phyloP scores from a whole-genome alignment of 2,329 filamentous ascomycete species.

The Colletotrichum chrysophilum region DNA sequence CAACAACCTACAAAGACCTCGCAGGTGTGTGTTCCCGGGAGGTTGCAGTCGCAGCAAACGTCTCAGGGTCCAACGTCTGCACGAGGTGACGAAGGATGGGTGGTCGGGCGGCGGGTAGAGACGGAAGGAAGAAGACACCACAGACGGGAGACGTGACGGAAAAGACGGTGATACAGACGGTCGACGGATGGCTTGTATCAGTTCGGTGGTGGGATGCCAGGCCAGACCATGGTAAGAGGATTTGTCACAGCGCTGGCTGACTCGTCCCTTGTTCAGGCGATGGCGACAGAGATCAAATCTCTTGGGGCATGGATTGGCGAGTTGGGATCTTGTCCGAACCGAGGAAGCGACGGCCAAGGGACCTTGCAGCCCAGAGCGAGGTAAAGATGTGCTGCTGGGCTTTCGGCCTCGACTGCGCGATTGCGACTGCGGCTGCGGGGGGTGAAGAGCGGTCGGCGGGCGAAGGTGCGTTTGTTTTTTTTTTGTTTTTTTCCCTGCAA shows the following conservation, averaged over 20 bases:
- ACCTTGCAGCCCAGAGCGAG: not conserved
- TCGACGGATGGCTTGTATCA: not conserved
- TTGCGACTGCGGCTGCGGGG: not conserved
- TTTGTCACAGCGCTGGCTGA: constrained; percentile 12
- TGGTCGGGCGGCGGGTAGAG: not conserved
- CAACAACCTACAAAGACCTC: not conserved
- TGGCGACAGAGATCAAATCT: not conserved
- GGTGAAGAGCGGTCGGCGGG: not conserved
- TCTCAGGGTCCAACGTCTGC: not conserved
- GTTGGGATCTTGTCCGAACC: not conserved
- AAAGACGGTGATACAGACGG: constrained; percentile 9
- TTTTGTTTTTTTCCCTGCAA: not conserved
- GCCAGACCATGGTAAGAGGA: constrained; percentile 12
- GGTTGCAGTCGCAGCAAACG: not conserved
- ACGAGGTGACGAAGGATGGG: not conserved
- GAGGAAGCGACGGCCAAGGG: not conserved
- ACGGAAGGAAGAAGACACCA: not conserved
- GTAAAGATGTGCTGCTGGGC: not conserved
- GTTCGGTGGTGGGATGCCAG: not conserved
- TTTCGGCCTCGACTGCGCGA: not conserved
- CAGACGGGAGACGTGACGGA: not conserved
- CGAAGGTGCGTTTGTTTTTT: not conserved
- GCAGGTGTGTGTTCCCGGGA: not conserved
- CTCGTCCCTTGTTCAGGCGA: constrained; percentile 6
- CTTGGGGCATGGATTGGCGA: not conserved